These are phyloP conservation scores for Sphaerulina populicola DNA, from an alignment of 2,329 filamentous ascomycete species.

Conservation along the genomic window DNA sequence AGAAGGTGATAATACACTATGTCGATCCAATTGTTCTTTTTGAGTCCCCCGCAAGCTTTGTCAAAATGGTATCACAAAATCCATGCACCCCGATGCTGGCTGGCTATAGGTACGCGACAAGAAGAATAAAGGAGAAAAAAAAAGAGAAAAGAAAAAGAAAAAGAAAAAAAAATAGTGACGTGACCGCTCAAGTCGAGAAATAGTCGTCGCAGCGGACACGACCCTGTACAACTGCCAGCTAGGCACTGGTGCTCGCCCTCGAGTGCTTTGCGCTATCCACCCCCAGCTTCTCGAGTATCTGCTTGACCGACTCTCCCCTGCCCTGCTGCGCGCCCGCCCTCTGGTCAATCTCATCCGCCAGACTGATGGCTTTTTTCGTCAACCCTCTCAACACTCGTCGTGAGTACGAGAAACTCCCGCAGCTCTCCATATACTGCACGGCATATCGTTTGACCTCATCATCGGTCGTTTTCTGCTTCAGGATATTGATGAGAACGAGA, in stretches of 20 bases:
- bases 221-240: slow-evolving; percentile 19
- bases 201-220: slow-evolving; percentile 35
- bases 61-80: no score
- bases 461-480: slow-evolving; percentile 80
- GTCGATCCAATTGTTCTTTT: no score
- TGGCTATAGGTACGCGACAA: no score
- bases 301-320: slow-evolving; percentile 32
- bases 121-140: no score
- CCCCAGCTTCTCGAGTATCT: slow-evolving; percentile 37
- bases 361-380: slow-evolving; percentile 36
- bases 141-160: no score
- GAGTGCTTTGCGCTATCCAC: slow-evolving; percentile 24
- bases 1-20: no score
- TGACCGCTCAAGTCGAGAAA: no score
- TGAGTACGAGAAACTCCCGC: slow-evolving; percentile 83
- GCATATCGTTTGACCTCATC: slow-evolving; percentile 87
- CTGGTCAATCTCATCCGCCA: slow-evolving; percentile 37
- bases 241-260: slow-evolving; percentile 12
- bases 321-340: slow-evolving; percentile 21
- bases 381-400: slow-evolving; percentile 48
- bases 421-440: slow-evolving; percentile 77
- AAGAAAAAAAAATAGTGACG: no score
- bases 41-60: no score
- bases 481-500: slow-evolving; percentile 78
- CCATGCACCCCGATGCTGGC: no score